Base-by-base conservation (phyloP, 177 flowering plant genomes). In the Telopea speciosissima region DNA sequence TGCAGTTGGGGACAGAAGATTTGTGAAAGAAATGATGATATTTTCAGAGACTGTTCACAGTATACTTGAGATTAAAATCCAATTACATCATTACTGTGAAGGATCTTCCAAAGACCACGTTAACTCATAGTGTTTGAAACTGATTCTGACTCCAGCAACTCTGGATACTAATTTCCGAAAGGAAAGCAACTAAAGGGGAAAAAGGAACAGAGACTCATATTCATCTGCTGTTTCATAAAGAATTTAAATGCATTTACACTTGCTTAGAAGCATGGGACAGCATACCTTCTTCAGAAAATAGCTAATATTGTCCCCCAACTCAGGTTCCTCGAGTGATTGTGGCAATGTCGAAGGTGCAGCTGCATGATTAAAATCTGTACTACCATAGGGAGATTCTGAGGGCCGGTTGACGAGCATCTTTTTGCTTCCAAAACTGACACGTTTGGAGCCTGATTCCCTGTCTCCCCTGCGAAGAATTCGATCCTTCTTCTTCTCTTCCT, bases 211-310 rank as follows among this genome's bases (percentile, higher is more conserved):
- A 58, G 8, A 5, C 61, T 58, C 23, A 58, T 8, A 19, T 58
- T 58, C 14, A 7, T 58, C 54, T 49, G 22, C 7, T 58, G 22
- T 58, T n/a, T 58, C 23, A n/a, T n/a, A 58, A 9, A 58, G n/a
- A 58, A 19, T 9, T 58, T 19, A 8, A 58, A 58, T 12, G 54
- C n/a, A 58, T 52, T 6, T 62, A 7, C 3, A 26, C 5, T 23
- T 28, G 23, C 13, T 24, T 62, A 52, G 22, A 17, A 49, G 52
- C 26, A 59, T 0, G 24, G 31, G 9, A 52, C 11, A 5, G 6
- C 54, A 65, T 78, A 88, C 99, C 97, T 94, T 94, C 70, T 87
- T 85, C 62, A 85, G 80, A 73, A 94, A 86, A 79, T 84, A 89
- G n/a, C 77, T 83, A 64, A 86, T 69, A 61, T 84, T 83, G 56